Percentiles rank a stretch among this genome's conserved stretches.
These are phyloP conservation scores for Clavispora fructus DNA, from an alignment of 805 yeast species.

Conservation along the genomic window DNA sequence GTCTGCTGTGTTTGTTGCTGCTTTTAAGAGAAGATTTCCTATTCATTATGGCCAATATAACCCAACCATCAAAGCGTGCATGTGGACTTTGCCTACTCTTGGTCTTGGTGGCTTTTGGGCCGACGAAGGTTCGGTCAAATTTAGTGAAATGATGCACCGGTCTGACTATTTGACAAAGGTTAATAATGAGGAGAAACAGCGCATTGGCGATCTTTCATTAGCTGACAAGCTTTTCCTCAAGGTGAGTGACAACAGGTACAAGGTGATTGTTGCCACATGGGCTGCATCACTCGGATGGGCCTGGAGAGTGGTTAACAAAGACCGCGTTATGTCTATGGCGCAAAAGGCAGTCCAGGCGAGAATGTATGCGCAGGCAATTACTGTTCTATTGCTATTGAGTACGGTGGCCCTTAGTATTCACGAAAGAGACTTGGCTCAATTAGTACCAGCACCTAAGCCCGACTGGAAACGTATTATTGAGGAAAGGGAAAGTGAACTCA, in stretches of 20 bases:
- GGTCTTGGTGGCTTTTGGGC: slow-evolving; percentile 58
- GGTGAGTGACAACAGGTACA: slow-evolving; percentile 54
- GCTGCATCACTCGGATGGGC: slow-evolving; percentile 77
- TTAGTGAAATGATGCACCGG: slow-evolving; percentile 59
- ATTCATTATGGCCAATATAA: slow-evolving; percentile 40
- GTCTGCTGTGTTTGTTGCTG: slow-evolving; percentile 51
- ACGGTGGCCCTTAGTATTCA: slow-evolving; percentile 63
- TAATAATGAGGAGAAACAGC: slow-evolving; percentile 41
- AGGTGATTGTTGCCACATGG: slow-evolving; percentile 69
- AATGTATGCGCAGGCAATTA: slow-evolving; percentile 84
- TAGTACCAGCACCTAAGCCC: slow-evolving; percentile 29
- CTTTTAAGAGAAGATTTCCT: slow-evolving; percentile 31
- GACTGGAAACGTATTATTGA: slow-evolving; percentile 31
- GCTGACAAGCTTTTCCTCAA: slow-evolving; percentile 47
- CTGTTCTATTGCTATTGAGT: slow-evolving; percentile 65
- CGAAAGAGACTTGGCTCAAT: slow-evolving; percentile 49
- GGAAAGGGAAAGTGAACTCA: slow-evolving; percentile 6
- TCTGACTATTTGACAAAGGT: slow-evolving; percentile 37
- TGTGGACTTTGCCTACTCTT: slow-evolving; percentile 65
- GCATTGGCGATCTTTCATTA: slow-evolving; percentile 47
- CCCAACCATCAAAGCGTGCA: slow-evolving; percentile 49
- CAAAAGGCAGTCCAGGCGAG: slow-evolving; percentile 86
- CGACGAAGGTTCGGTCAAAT: slow-evolving; percentile 63
- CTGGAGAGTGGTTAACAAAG: slow-evolving; percentile 68
- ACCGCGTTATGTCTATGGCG: slow-evolving; percentile 65